Conservation (phyloP, 2,329 filamentous ascomycete genomes). For the Chrysosporium queenslandicum region DNA sequence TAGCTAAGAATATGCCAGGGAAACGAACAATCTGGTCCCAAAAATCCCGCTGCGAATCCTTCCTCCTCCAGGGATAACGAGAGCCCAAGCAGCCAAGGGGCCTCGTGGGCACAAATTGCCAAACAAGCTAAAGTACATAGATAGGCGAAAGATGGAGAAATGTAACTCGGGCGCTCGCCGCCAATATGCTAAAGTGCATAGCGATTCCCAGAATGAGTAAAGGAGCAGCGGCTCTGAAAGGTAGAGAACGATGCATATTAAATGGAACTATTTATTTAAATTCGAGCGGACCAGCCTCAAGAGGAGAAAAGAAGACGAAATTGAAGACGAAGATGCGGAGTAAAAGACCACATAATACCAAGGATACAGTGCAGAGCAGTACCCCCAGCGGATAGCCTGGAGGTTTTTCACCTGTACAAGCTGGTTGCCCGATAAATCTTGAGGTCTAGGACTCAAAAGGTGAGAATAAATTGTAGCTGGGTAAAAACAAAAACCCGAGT, state of each 20-base stretch:
- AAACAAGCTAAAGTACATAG: background rate
- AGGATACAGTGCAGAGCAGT: background rate
- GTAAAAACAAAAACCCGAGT: background rate
- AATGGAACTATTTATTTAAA: slow-evolving; percentile 1
- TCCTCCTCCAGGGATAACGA: too few relatives aligned
- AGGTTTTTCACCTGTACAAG: background rate
- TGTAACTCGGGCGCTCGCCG: background rate
- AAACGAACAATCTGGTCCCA: background rate
- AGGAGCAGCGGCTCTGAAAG: background rate
- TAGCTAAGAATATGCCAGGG: background rate
- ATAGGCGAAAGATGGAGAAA: background rate
- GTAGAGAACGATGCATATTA: background rate
- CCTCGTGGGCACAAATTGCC: background rate
- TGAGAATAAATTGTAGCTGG: too few relatives aligned
- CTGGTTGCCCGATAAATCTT: background rate
- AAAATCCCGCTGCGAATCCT: too few relatives aligned
- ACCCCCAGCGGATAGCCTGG: background rate
- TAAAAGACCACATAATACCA: background rate
- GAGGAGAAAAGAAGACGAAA: background rate
- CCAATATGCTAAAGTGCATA: slow-evolving; percentile 4
- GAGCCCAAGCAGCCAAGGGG: background rate
- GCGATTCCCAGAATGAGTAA: background rate
- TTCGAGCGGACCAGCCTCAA: slow-evolving; percentile 5
- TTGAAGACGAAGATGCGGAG: too few relatives aligned
- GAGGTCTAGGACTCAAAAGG: background rate